These are phyloP conservation scores for Massarina eburnea DNA, from an alignment of 2,329 filamentous ascomycete species.

Conservation along the genomic window DNA sequence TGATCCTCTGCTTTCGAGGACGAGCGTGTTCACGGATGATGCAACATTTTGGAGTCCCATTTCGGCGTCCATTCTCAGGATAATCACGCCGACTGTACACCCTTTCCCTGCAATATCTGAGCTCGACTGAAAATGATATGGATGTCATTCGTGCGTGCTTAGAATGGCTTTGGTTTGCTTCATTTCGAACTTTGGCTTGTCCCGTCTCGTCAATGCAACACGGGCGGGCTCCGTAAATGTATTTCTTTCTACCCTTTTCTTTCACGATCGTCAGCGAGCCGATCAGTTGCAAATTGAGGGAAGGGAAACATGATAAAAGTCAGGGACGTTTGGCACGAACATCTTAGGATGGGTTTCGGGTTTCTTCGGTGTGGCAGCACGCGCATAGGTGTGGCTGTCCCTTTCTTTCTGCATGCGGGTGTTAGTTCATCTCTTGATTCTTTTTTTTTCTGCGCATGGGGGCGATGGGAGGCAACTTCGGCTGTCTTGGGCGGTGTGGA, in stretches of 20 bases:
- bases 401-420: slow-evolving; percentile 38
- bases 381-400: slow-evolving; percentile 29
- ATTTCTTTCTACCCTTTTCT: slow-evolving; percentile 29
- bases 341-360: slow-evolving; percentile 26
- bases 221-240: slow-evolving; percentile 37
- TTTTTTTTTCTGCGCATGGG: slow-evolving; percentile 11
- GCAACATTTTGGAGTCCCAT: slow-evolving; percentile 37
- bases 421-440: slow-evolving; percentile 15
- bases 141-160: slow-evolving; percentile 36
- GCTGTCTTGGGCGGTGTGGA: slow-evolving; percentile 6
- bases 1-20: slow-evolving; percentile 34
- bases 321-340: slow-evolving; percentile 27
- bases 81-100: slow-evolving; percentile 37
- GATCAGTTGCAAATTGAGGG: slow-evolving; percentile 31
- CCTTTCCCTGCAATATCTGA: slow-evolving; percentile 39
- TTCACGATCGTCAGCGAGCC: slow-evolving; percentile 28
- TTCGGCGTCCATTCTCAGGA: slow-evolving; percentile 38
- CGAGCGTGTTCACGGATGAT: slow-evolving; percentile 34
- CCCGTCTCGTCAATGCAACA: slow-evolving; percentile 28
- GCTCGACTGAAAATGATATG: slow-evolving; percentile 42
- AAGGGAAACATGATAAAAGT: slow-evolving; percentile 35
- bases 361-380: slow-evolving; percentile 23
- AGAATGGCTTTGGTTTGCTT: slow-evolving; percentile 39
- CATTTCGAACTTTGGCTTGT: slow-evolving; percentile 30
- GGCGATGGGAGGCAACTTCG: slow-evolving; percentile 2